These are phyloP conservation scores for Fusarium tanahbumbuense DNA, from an alignment of 2,329 filamentous ascomycete species.

Conservation along the genomic window DNA sequence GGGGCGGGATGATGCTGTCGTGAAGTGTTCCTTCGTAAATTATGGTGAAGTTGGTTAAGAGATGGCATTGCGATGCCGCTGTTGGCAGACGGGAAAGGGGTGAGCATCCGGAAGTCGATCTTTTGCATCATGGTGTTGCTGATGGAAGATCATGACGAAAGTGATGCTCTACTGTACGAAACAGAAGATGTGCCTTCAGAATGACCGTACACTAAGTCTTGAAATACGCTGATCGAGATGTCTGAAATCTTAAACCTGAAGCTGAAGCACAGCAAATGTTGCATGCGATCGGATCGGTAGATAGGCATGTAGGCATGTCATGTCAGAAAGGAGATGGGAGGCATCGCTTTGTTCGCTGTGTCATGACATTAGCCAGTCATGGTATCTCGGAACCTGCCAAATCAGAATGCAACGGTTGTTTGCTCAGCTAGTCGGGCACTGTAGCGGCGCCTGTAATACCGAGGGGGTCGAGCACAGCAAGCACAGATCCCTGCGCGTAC, in stretches of 20 bases:
- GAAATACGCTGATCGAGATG: conserved; percentile 23
- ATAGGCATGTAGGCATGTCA: conserved; percentile 15
- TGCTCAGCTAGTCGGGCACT: not conserved
- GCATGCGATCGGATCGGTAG: conserved; percentile 32
- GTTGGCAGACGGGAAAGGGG: conserved; percentile 2
- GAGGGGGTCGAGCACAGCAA: conserved; percentile 2
- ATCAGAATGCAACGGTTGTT: conserved; percentile 19
- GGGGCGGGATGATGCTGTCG: conserved; percentile 35
- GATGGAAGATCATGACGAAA: conserved; percentile 33
- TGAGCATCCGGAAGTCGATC: conserved; percentile 7
- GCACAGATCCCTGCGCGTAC: conserved; percentile 5
- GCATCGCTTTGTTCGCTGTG: conserved; percentile 4
- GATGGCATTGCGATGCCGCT: not conserved
- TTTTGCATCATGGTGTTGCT: conserved; percentile 11
- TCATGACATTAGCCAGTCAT: conserved; percentile 5
- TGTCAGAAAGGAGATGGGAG: not conserved
- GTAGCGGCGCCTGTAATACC: not conserved
- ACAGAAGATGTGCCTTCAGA: not conserved
- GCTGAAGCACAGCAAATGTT: not conserved
- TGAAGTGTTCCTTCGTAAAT: conserved; percentile 13
- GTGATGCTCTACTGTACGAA: conserved; percentile 14
- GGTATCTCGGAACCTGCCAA: conserved; percentile 19
- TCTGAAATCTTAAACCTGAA: not conserved
- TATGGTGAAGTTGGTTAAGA: conserved; percentile 6
- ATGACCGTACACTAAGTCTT: not conserved